Percentiles rank a stretch among this genome's conserved stretches.
Evolutionary conservation across 768 basidiomycete species (phyloP).

Genomic region (Suillus placidus): DNA sequence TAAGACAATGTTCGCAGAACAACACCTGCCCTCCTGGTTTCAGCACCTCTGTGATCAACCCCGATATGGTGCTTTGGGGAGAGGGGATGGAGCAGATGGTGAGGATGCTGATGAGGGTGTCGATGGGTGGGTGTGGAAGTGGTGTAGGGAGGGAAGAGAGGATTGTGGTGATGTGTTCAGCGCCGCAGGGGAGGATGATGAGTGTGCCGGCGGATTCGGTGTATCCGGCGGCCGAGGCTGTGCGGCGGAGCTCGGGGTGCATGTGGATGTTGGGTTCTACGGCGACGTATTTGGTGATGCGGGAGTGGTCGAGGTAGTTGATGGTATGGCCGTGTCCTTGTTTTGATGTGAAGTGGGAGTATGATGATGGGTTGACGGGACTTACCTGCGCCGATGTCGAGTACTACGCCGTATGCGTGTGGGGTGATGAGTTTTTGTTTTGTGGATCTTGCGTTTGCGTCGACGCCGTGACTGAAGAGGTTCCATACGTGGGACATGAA

Average conservation of each 20-base stretch:
- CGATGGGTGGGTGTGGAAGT: conserved; percentile 38
- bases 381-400: conserved; percentile 71
- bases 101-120: conserved; percentile 67
- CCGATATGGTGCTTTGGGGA: conserved; percentile 49
- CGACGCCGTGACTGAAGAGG: conserved; percentile 48
- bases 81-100: conserved; percentile 67
- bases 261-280: conserved; percentile 70
- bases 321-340: conserved; percentile 62
- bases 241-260: conserved; percentile 56
- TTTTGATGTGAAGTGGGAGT: background rate
- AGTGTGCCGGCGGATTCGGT: conserved; percentile 54
- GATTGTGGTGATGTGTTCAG: conserved; percentile 57
- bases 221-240: conserved; percentile 55
- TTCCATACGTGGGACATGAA: conserved; percentile 66
- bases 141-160: conserved; percentile 40
- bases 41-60: conserved; percentile 54
- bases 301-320: conserved; percentile 56
- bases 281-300: conserved; percentile 67
- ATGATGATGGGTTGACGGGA: background rate
- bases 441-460: conserved; percentile 41
- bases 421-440: conserved; percentile 55
- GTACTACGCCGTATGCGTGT: conserved; percentile 59
- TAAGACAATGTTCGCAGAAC: conserved; percentile 72
- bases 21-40: conserved; percentile 66
- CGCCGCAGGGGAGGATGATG: conserved; percentile 62